phyloP scores from a whole-genome alignment of 805 yeast species.

The Barnettozyma sp. region DNA sequence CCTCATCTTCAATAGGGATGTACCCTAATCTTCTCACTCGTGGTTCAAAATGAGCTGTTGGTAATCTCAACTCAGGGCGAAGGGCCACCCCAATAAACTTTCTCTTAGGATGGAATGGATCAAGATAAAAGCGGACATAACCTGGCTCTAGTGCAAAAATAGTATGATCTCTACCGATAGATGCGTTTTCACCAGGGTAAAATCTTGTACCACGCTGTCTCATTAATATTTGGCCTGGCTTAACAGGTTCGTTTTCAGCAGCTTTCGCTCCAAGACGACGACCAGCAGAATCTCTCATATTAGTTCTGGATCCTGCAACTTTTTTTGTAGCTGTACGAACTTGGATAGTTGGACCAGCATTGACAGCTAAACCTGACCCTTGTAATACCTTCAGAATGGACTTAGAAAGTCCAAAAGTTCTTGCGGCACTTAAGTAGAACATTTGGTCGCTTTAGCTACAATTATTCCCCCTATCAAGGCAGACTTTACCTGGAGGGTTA shows the following conservation, averaged over 20 bases:
- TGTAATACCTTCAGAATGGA: slow-evolving; percentile 14
- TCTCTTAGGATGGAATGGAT: slow-evolving; percentile 94
- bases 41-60: slow-evolving; percentile 90
- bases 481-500: too few species aligned
- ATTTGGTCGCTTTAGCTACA: too few species aligned
- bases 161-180: slow-evolving; percentile 91
- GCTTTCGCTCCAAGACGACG: slow-evolving; percentile 88
- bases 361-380: slow-evolving; percentile 1
- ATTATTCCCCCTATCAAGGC: too few species aligned
- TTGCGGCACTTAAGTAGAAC: slow-evolving; percentile 17
- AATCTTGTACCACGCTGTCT: slow-evolving; percentile 94
- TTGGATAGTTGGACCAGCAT: slow-evolving; percentile 17
- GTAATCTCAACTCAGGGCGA: slow-evolving; percentile 53
- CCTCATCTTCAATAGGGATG: slow-evolving; percentile 42
- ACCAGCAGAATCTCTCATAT: slow-evolving; percentile 92
- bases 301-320: slow-evolving; percentile 92
- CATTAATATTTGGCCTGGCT: slow-evolving; percentile 80
- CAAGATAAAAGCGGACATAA: slow-evolving; percentile 80
- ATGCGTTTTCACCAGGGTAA: slow-evolving; percentile 89
- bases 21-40: slow-evolving; percentile 79
- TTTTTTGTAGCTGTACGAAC: slow-evolving; percentile 89
- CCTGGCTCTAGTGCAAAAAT: slow-evolving; percentile 90
- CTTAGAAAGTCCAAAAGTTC: slow-evolving; percentile 10
- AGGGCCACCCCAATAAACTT: slow-evolving; percentile 86
- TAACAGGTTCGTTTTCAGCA: slow-evolving; percentile 66